These are phyloP conservation scores for Rhodosporidiobolus odoratus DNA, from an alignment of 768 basidiomycete genomes.

Conservation along the genomic window DNA sequence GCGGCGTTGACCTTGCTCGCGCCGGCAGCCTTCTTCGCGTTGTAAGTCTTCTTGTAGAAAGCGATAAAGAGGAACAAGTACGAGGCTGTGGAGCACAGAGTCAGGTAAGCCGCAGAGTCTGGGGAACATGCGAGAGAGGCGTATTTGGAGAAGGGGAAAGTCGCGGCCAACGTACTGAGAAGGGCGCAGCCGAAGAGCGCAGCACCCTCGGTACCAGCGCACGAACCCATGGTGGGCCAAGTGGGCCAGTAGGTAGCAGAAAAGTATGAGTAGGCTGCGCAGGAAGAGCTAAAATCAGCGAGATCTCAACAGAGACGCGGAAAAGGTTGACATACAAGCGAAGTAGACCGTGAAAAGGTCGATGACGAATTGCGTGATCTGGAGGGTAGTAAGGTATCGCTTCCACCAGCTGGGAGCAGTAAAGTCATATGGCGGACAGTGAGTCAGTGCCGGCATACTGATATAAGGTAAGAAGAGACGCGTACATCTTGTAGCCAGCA, in stretches of 20 bases:
- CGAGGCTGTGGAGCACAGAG: background rate
- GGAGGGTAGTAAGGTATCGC: constrained; percentile 92
- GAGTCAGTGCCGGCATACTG: background rate
- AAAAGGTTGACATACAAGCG: constrained; percentile 61
- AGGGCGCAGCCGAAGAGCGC: constrained; percentile 84
- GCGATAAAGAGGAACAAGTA: constrained; percentile 82
- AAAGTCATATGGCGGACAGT: no score
- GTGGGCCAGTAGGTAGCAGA: constrained; percentile 55
- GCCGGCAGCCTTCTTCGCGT: constrained; percentile 50
- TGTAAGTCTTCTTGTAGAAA: constrained; percentile 36
- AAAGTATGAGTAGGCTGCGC: constrained; percentile 71
- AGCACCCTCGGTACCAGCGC: constrained; percentile 80
- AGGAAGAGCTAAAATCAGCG: constrained; percentile 35
- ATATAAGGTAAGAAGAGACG: background rate
- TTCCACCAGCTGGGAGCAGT: constrained; percentile 76
- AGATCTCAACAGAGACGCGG: background rate
- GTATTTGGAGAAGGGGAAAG: background rate
- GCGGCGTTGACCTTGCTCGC: constrained; percentile 52
- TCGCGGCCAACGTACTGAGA: constrained; percentile 50
- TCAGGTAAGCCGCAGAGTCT: background rate
- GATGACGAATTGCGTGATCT: constrained; percentile 91
- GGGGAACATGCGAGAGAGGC: background rate
- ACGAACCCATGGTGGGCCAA: constrained; percentile 70
- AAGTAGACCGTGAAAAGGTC: constrained; percentile 89
- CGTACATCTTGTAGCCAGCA: constrained; percentile 77